Base-by-base conservation (phyloP, 768 basidiomycete species). In the Trametes punicea region DNA sequence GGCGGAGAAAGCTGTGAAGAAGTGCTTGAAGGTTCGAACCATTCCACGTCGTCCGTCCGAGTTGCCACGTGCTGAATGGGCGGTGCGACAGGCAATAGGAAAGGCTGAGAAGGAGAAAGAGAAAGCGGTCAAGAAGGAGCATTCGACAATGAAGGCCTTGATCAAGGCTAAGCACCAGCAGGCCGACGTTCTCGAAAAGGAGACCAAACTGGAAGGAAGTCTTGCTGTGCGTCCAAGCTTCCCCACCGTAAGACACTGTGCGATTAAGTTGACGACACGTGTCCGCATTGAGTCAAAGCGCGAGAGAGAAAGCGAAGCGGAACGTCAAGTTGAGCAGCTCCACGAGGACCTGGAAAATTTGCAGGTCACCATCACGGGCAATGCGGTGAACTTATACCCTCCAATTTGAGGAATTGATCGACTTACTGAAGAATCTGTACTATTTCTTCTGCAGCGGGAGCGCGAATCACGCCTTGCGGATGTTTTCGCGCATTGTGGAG, bases 1-100 rank as follows among this genome's bases (percentile, higher is more conserved):
- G 45, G 60, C 60, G 44, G 56, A 62, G 53, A 62, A 57, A 33
- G 56, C 56, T 13, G 52, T 57, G n/a, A 39, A 42, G 31, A 62
- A 62, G 56, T 27, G 51, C 34, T 41, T 48, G 31, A 62, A 62
- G 53, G 60, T 62, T n/a, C 31, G 56, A 10, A 15, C 25, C 40
- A 13, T 21, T 25, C 23, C 25, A 13, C n/a, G 25, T 11, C 23
- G 8, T 26, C 25, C 15, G 34, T 11, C 20, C 41, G 20, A 10
- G 26, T 18, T n/a, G 3, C 34, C 27, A 4, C 21, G 13, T 6
- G 10, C 31, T 20, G 29, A 1, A 8, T 10, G 23, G 6, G 6
- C 16, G 30, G 29, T 20, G 20, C 25, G 18, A 10, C 8, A 62
- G 60, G 51, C 51, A 13, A 36, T 46, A 11, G 52, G 48, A 44